These are phyloP conservation scores for Lipomyces kockii DNA, from an alignment of 805 yeast genomes.

Conservation along the genomic window DNA sequence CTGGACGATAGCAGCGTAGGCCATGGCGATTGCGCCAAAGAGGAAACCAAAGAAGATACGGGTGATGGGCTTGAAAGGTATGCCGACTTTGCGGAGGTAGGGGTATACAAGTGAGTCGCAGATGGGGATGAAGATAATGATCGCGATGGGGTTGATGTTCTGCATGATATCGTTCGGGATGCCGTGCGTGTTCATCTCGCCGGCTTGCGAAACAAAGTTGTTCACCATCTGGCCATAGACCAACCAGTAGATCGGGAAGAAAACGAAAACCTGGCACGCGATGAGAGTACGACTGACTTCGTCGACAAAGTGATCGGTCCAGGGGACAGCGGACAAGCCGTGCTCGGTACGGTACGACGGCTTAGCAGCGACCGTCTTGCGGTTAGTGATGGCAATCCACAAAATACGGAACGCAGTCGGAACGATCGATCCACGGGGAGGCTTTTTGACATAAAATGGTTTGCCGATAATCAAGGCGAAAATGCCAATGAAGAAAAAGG, in stretches of 20 bases:
- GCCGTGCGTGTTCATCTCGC: slow-evolving; percentile 72
- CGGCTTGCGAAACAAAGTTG: slow-evolving; percentile 76
- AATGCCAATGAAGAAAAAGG: slow-evolving; percentile 65
- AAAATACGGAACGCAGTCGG: slow-evolving; percentile 56
- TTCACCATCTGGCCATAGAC: slow-evolving; percentile 74
- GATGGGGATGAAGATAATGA: slow-evolving; percentile 77
- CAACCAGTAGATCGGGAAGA: slow-evolving; percentile 76
- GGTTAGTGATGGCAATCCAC: slow-evolving; percentile 51
- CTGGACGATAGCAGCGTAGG: slow-evolving; percentile 77
- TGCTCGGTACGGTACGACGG: slow-evolving; percentile 58
- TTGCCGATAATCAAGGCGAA: slow-evolving; percentile 58
- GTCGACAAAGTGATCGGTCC: slow-evolving; percentile 75
- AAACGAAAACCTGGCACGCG: slow-evolving; percentile 74
- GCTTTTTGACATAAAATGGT: slow-evolving; percentile 59
- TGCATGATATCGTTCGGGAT: slow-evolving; percentile 81
- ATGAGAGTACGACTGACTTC: slow-evolving; percentile 67
- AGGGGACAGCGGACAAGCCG: slow-evolving; percentile 48
- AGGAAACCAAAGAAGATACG: slow-evolving; percentile 73
- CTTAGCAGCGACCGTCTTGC: slow-evolving; percentile 59
- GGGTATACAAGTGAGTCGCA: slow-evolving; percentile 66
- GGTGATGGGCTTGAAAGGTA: slow-evolving; percentile 70
- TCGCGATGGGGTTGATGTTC: slow-evolving; percentile 74
- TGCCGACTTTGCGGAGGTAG: slow-evolving; percentile 51
- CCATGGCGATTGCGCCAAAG: slow-evolving; percentile 67
- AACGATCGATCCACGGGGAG: slow-evolving; percentile 66